Base-by-base conservation (phyloP, 164 flowering plant species). In the Litsea cubeba region DNA sequence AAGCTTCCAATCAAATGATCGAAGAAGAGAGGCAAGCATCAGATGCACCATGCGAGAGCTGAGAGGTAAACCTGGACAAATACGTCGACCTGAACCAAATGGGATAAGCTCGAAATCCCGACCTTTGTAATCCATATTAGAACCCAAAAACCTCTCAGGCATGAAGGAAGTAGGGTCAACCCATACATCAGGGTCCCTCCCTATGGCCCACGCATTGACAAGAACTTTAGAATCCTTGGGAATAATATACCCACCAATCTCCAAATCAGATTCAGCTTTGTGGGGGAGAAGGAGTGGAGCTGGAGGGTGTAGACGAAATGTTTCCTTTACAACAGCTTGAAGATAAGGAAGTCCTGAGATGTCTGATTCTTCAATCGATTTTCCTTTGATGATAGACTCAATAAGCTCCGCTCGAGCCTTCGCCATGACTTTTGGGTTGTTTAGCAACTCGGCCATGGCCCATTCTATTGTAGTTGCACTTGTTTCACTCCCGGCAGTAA, bases 201-300 rank as follows among this genome's bases (percentile, higher is more conserved):
- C 78, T 2, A 82, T 82, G 3, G 84, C 84, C 86, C 87, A 85
- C 5, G 68, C 69, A 28, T 85, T 87, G 3, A 85, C 80, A 2
- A 79, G 65, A 1, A 85, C 69, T 58, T 82, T 85, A 6, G 85
- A 71, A 63, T 74, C 62, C 69, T 82, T 81, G 2, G 85, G 84
- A 2, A 87, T 64, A 0, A 66, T 63, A 62, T 63, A 80, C 40
- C 81, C 87, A 11, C 72, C 18, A 3, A 87, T 70, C 54, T 85
- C 81, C 5, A 75, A 74, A 18, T 78, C 85, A 0, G 58, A 11
- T 25, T 72, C 70, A 0, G 83, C 76, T 69, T 74, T 80, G 50
- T 72, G 83, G 67, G 15, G 83, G 81, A 23, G 50, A 5, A 73
- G 46, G 50, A 75, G 77, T 11, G 80, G 80, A 8, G 23, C 66